Evolutionary conservation across 805 yeast species (phyloP), one percentile per base, ranked within the genome.

Genomic region (Candida fluviatilis): DNA sequence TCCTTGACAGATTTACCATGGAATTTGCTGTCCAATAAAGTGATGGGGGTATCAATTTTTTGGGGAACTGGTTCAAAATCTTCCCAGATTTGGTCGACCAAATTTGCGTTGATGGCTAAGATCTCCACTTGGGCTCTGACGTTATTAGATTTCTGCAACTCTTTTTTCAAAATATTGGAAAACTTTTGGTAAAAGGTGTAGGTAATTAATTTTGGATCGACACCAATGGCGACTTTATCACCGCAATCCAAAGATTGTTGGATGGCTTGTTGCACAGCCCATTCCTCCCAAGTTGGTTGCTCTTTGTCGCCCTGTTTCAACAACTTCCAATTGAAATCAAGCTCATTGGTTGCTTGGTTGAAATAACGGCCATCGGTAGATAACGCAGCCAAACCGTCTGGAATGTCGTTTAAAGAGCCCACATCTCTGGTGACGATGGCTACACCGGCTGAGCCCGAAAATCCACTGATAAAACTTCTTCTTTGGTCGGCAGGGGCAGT

Each of bases 21-120:
- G 55, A 57, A 82, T 44, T 77, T 64, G 3, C 60, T 51, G 35
- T 69, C 75, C 38, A 87, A 71, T 18, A 68, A 56, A 24, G 70
- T 57, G 34, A 90, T 67, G 3, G 70, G 67, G 32, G 70, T 72
- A 17, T 78, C 69, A 39, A 86, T 66, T 8, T 50, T 19, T 4
- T 49, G 53, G 17, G 97, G 96, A 5, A 67, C 50, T 16, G 71
- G 70, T 62, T 87, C 91, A 50, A 79, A 80, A 8, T 66, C 50
- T 5, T 65, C 63, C 96, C 96, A 89, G 14, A 89, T 80, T 18
- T 52, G 50, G 50, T 87, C 96, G 21, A 93, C 66, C 48, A 93
- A 68, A 56, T 91, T 91, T 12, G 66, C 73, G 38, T 56, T 53
- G n/a, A 74, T 60, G 0, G 79, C 62, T 6, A 67, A 62, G 11